Percentiles rank a stretch among this genome's conserved stretches.
phyloP scores from a whole-genome alignment of 352 stramenopile genomes.

The Phytophthora melonis region DNA sequence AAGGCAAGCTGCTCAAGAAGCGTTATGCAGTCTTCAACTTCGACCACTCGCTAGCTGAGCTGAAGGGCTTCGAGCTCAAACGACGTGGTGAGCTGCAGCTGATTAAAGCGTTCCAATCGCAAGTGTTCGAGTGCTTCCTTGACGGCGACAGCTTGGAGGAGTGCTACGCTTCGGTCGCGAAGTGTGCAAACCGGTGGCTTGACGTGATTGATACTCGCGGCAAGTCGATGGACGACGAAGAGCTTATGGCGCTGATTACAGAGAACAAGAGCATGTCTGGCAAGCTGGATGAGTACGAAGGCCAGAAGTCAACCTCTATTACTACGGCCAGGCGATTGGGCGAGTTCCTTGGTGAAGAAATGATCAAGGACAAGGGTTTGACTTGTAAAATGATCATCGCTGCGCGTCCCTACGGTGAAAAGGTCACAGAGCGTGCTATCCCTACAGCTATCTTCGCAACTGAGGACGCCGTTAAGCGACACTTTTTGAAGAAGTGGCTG shows the following conservation, averaged over 20 bases:
- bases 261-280: slow-evolving; percentile 99
- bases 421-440: slow-evolving; percentile 98
- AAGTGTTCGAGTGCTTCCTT: slow-evolving; percentile 99
- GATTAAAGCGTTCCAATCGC: slow-evolving; percentile 99
- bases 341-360: slow-evolving; percentile 98
- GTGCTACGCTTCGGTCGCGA: slow-evolving; percentile 97
- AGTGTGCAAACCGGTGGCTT: slow-evolving; percentile 98
- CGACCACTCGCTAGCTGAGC: slow-evolving; percentile 77
- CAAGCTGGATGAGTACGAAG: slow-evolving; percentile 97
- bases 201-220: slow-evolving; percentile 98
- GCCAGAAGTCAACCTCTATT: slow-evolving; percentile 98
- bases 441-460: slow-evolving; percentile 98
- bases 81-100: slow-evolving; percentile 98
- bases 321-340: slow-evolving; percentile 97
- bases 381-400: slow-evolving; percentile 99
- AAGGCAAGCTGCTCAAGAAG: slow-evolving; percentile 99
- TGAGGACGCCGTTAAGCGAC: slow-evolving; percentile 94
- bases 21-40: slow-evolving; percentile 93
- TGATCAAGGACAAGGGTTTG: slow-evolving; percentile 98
- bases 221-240: slow-evolving; percentile 95
- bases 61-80: slow-evolving; percentile 98
- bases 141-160: slow-evolving; percentile 93
- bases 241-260: slow-evolving; percentile 98
- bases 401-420: slow-evolving; percentile 90
- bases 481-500: slow-evolving; percentile 99